Conservation (phyloP, 2,329 filamentous ascomycete species). For the Leptoxyphium fumago region DNA sequence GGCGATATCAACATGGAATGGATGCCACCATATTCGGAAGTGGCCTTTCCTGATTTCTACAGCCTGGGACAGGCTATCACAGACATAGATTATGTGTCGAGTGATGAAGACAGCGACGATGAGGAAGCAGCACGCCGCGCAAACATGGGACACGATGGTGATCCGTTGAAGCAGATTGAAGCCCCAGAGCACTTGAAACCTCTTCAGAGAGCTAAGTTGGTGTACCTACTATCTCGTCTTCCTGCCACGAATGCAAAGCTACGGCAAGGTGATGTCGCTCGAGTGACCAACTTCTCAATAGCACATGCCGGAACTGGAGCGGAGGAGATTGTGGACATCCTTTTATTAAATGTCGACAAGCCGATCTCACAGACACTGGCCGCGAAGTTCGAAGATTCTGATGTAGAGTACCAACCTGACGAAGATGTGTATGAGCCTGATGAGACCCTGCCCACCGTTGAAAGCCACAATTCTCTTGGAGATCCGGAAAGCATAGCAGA, state of each 20-base stretch:
- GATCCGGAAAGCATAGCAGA: constrained; percentile 5
- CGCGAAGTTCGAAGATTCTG: constrained; percentile 46
- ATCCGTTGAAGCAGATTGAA: constrained; percentile 14
- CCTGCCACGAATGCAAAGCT: constrained; percentile 62
- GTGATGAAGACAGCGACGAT: constrained; percentile 64
- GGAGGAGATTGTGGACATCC: constrained; percentile 81
- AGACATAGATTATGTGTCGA: constrained; percentile 74
- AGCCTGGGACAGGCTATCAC: constrained; percentile 65
- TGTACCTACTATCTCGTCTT: constrained; percentile 68
- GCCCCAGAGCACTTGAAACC: constrained; percentile 56
- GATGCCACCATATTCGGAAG: constrained; percentile 55
- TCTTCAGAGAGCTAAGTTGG: constrained; percentile 67
- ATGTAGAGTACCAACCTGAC: constrained; percentile 23
- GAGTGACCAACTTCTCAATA: constrained; percentile 78
- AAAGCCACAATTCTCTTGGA: constrained; percentile 16
- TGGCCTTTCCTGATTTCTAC: constrained; percentile 49
- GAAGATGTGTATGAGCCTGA: constrained; percentile 25
- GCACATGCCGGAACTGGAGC: constrained; percentile 71
- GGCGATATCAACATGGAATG: constrained; percentile 69
- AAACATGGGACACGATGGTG: constrained; percentile 23
- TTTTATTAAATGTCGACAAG: constrained; percentile 65
- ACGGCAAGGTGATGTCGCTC: constrained; percentile 71
- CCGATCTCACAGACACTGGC: constrained; percentile 56
- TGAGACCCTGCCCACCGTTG: constrained; percentile 12
- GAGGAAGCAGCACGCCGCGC: constrained; percentile 33